Evolutionary conservation across 1,284 basidiomycete species (phyloP).

Genomic region (Sutorius eximius): DNA sequence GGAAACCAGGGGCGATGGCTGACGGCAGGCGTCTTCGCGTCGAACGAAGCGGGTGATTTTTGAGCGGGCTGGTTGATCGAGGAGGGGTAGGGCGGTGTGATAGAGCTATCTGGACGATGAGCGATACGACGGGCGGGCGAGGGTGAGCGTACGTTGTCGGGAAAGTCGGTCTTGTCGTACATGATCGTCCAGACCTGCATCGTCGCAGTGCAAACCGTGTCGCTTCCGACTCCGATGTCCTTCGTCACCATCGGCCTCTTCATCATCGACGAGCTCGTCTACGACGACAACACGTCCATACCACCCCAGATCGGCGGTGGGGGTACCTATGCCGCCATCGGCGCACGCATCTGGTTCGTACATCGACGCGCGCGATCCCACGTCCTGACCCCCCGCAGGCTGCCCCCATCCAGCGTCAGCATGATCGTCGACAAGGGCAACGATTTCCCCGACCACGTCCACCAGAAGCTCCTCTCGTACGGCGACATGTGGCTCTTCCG

Average conservation of each 20-base stretch:
- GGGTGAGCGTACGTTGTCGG: conserved; percentile 51
- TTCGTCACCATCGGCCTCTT: conserved; percentile 84
- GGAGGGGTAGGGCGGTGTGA: conserved; percentile 49
- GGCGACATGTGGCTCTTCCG: conserved; percentile 88
- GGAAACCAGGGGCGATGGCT: not conserved
- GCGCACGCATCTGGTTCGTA: conserved; percentile 75
- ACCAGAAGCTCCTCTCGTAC: conserved; percentile 58
- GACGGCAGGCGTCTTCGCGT: conserved; percentile 72
- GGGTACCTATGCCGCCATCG: conserved; percentile 77
- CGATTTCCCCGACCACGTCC: conserved; percentile 72
- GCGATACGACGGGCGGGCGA: not conserved
- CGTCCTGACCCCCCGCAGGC: conserved; percentile 43
- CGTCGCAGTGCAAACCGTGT: conserved; percentile 11
- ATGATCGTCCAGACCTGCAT: conserved; percentile 62
- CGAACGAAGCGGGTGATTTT: conserved; percentile 65
- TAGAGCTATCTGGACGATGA: conserved; percentile 46
- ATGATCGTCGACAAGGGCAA: conserved; percentile 84
- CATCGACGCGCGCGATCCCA: not conserved
- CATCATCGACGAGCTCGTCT: conserved; percentile 82
- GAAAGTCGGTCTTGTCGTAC: conserved; percentile 47
- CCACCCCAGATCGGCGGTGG: conserved; percentile 81
- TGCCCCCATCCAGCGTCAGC: conserved; percentile 60
- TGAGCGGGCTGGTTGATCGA: conserved; percentile 54
- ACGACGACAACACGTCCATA: conserved; percentile 49
- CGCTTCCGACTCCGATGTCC: conserved; percentile 25